A percentile compares a stretch with the other conserved stretches of the same genome.
Evolutionary conservation across 2,329 filamentous ascomycete species (phyloP).

Genomic region (Domatiomyces globalis): DNA sequence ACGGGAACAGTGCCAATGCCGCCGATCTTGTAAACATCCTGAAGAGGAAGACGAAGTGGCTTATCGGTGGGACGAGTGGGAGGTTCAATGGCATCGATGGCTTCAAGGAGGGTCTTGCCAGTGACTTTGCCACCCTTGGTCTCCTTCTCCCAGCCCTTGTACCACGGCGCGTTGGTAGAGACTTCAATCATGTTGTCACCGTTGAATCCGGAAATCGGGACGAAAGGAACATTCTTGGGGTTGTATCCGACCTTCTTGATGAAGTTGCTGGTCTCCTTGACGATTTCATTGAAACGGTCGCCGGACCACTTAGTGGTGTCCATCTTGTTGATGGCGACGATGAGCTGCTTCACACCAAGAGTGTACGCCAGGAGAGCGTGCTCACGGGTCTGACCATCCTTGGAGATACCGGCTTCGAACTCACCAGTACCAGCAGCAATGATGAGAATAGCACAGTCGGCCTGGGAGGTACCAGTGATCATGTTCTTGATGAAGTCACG

Average conservation of each 20-base stretch:
- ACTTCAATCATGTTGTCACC: slow-evolving; percentile 97
- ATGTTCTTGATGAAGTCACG: slow-evolving; percentile 99
- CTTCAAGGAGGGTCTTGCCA: slow-evolving; percentile 98
- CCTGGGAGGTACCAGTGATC: slow-evolving; percentile 99
- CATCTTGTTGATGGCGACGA: slow-evolving; percentile 99
- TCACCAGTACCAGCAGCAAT: slow-evolving; percentile 99
- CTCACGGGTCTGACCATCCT: slow-evolving; percentile 99
- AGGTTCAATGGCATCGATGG: slow-evolving; percentile 90
- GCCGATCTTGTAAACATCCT: slow-evolving; percentile 99
- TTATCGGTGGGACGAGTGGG: slow-evolving; percentile 93
- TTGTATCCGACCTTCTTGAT: slow-evolving; percentile 99
- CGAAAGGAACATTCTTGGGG: slow-evolving; percentile 96
- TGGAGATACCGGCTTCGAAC: slow-evolving; percentile 99
- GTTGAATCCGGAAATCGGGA: slow-evolving; percentile 99
- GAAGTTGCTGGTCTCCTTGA: slow-evolving; percentile 99
- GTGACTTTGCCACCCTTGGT: slow-evolving; percentile 70
- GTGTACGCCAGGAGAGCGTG: slow-evolving; percentile 99
- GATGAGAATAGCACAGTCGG: slow-evolving; percentile 99
- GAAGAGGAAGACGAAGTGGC: slow-evolving; percentile 98
- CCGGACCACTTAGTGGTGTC: slow-evolving; percentile 98
- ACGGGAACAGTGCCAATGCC: slow-evolving; percentile 99
- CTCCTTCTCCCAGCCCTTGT: slow-evolving; percentile 99
- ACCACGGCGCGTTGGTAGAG: slow-evolving; percentile 95
- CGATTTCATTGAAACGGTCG: slow-evolving; percentile 93
- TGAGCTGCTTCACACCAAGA: slow-evolving; percentile 99